Evolutionary conservation across 1,284 basidiomycete species (phyloP), one percentile per base, ranked within the genome.

Genomic region (Cutaneotrichosporon sp.): DNA sequence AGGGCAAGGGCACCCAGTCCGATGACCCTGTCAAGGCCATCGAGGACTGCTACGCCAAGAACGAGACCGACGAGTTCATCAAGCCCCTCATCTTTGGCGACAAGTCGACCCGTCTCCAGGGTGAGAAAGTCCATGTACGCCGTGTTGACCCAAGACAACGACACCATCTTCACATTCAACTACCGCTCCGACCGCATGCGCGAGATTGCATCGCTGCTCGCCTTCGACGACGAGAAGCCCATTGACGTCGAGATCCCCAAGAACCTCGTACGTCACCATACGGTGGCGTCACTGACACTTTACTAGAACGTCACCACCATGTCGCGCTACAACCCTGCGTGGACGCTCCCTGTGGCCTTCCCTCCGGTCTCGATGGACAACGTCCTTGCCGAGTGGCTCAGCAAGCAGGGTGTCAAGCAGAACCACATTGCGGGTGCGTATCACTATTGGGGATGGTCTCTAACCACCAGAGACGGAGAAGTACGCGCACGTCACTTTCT

Each of bases 401-500:
- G 86, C 52, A 88, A 87, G 72, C 80, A 93, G 69, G 90, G 85
- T 20, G 75, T 89, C 64, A 90, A 87, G 76, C 92, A 95, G 75
- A 87, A 87, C 9, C 92, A 95, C 74, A 86, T 95, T 63, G 92
- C 91, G 49, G 88, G 88, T 88, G 59, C 51, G 81, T 71, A 16
- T 18, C 2, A 16, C 11, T 11, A 16, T 14, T 33, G 9, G 27
- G 24, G 18, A 9, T 6, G n/a, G n/a, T 11, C 4, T 18, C 55
- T 63, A 46, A 58, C 45, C 31, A 3, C 11, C 71, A 86, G 92
- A 95, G 79, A 95, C 92, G 4, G 92, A 95, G 78, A 95, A 95
- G 80, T 95, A 94, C 79, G 91, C 92, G 1, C 92, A 95, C 75
- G 90, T 95, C 64, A 95, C 92, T 0, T 95, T 95, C 84, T 95